A percentile compares a stretch with the other conserved stretches of the same genome.
These are phyloP conservation scores for Pelargonium nanum DNA, from an alignment of 345 rosid genomes.

Conservation along the genomic window DNA sequence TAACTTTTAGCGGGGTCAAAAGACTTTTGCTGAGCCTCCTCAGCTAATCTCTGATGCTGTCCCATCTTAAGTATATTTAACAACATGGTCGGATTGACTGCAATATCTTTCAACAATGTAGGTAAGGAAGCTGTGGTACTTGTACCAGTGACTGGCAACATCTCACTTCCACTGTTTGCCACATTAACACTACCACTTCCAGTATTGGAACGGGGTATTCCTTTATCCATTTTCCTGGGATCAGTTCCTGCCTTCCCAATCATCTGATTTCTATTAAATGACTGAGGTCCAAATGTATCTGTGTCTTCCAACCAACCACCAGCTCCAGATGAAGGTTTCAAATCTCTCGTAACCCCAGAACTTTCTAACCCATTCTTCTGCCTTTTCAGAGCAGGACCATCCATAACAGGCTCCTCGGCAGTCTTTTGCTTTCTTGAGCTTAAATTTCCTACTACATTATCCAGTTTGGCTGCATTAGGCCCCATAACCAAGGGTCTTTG, in stretches of 20 bases:
- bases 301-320: conserved; percentile 71
- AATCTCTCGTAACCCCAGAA: conserved; percentile 27
- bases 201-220: conserved; percentile 21
- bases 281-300: conserved; percentile 30
- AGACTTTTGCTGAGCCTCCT: conserved; percentile 33
- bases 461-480: conserved; percentile 29
- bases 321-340: conserved; percentile 24
- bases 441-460: conserved; percentile 26
- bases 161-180: conserved; percentile 27
- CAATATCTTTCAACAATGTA: conserved; percentile 53
- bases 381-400: conserved; percentile 54
- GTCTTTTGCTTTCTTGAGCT: conserved; percentile 55
- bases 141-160: conserved; percentile 18
- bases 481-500: conserved; percentile 13
- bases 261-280: conserved; percentile 17
- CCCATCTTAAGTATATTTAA: conserved; percentile 61
- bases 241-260: conserved; percentile 23
- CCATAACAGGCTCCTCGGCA: conserved; percentile 34
- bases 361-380: conserved; percentile 34
- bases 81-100: conserved; percentile 68
- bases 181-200: conserved; percentile 22
- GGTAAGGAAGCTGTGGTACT: conserved; percentile 31
- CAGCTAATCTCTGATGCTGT: conserved; percentile 45
- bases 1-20: conserved; percentile 28
- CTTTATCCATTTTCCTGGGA: conserved; percentile 34